phyloP scores from a whole-genome alignment of 2,329 filamentous ascomycete species.

The Colletotrichum destructivum region DNA sequence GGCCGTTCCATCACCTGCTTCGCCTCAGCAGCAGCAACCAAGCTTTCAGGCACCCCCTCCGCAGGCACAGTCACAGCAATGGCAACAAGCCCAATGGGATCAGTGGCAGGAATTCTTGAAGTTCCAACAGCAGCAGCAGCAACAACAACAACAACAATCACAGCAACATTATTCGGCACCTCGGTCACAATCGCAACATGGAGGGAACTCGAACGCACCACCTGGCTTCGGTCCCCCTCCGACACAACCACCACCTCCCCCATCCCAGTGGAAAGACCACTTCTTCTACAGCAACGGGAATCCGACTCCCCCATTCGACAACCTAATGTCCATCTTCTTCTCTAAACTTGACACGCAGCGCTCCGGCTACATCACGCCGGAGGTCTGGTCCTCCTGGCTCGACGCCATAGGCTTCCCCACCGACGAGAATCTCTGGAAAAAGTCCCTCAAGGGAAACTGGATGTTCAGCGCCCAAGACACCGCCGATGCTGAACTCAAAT shows the following conservation, averaged over 20 bases:
- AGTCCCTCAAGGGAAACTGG: constrained; percentile 1
- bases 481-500: constrained; percentile 20
- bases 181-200: neutral
- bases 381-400: constrained; percentile 14
- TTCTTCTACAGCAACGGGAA: constrained; percentile 23
- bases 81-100: constrained; percentile 1
- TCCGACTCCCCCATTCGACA: constrained; percentile 13
- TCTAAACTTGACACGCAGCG: constrained; percentile 6
- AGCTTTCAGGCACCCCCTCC: neutral
- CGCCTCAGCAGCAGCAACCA: constrained; percentile 15
- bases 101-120: neutral
- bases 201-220: constrained; percentile 1
- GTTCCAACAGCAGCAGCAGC: constrained; percentile 1
- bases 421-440: constrained; percentile 19
- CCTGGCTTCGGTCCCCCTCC: constrained; percentile 13
- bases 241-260: constrained; percentile 14
- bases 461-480: constrained; percentile 19
- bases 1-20: neutral
- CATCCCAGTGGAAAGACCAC: constrained; percentile 13
- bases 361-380: constrained; percentile 18
- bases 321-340: constrained; percentile 10
- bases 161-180: neutral
- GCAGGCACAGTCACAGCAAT: constrained; percentile 3
- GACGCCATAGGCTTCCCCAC: neutral
- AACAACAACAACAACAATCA: neutral